Base-by-base conservation (phyloP, 257 asterid genomes). In the Solanum sitiens region DNA sequence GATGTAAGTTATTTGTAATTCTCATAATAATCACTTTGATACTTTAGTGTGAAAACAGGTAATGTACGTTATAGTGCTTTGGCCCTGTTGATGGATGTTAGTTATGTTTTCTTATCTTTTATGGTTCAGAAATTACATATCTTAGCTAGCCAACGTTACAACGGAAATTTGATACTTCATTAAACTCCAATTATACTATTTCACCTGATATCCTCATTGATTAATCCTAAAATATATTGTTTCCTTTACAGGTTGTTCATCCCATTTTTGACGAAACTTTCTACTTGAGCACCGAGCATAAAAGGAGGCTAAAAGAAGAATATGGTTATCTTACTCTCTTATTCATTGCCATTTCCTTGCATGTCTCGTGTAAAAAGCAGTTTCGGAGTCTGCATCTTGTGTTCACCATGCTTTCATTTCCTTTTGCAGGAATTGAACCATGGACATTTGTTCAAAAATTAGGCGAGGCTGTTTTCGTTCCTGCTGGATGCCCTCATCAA, bases 201-300 rank as follows among this genome's bases (percentile, higher is more conserved):
- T 73, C 30, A 8, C 77, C 30, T 20, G 42, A 20, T 10, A 37
- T 73, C 80, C 80, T 35, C 47, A 2, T 39, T 11, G 30, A 20
- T 20, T 37, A 73, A 4, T 72, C 45, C 27, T 23, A 75, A 40
- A 73, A 5, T n/a, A 73, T 37, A 73, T 73, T 37, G 8, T 39
- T 75, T 40, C 59, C 83, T 11, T 80, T 30, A 27, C 67, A 95
- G 98, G 92, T 95, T 63, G 89, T 92, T 86, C 98, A 95, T 90
- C 98, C 99, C 32, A 94, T 94, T 85, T 95, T 94, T 74, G 98
- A 95, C 87, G 95, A 93, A 91, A 88, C 98, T 65, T 88, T 96
- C 87, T 96, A 96, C 93, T 90, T 96, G 89, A 94, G 92, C 13
- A 32, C 86, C 88, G 96, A 94, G 90, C 94, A 91, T 79, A 92